Conservation (phyloP, 2,329 filamentous ascomycete species). For the Colletotrichum horii region DNA sequence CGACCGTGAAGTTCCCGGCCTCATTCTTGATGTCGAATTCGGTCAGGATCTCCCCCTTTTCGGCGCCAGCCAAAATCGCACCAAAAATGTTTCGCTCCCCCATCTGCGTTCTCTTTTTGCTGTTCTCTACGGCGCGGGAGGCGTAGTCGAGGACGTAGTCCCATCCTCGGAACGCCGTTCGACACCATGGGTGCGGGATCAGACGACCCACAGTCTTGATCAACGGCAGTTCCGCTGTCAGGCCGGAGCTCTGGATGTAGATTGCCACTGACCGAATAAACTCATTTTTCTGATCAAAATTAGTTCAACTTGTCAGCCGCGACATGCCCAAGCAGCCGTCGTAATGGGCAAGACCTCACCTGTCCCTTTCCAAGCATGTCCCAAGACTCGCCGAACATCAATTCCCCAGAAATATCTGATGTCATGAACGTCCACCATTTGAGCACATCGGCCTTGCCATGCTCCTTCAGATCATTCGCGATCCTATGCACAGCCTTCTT, state of each 20-base stretch:
- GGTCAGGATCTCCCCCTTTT: background rate
- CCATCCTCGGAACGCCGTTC: background rate
- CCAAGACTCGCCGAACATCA: constrained; percentile 61
- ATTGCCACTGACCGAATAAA: background rate
- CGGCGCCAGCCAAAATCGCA: background rate
- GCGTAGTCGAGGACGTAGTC: constrained; percentile 9
- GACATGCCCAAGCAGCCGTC: background rate
- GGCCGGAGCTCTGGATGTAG: background rate
- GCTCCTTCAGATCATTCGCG: constrained; percentile 39
- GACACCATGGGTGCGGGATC: background rate
- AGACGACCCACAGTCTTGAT: background rate
- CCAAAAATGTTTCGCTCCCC: background rate
- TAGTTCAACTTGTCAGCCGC: background rate
- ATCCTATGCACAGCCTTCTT: constrained; percentile 44
- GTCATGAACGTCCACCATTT: constrained; percentile 61
- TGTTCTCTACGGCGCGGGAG: background rate
- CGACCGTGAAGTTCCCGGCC: constrained; percentile 29
- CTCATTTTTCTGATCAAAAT: background rate
- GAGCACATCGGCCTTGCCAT: constrained; percentile 47
- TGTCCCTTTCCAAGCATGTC: constrained; percentile 54
- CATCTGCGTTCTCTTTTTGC: background rate
- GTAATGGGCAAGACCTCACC: constrained; percentile 29
- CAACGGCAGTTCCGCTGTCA: background rate
- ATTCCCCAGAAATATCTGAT: constrained; percentile 57
- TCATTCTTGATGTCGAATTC: background rate